Evolutionary conservation across 176 grass and related monocot genomes (phyloP).

Genomic region (Thalia dealbata): DNA sequence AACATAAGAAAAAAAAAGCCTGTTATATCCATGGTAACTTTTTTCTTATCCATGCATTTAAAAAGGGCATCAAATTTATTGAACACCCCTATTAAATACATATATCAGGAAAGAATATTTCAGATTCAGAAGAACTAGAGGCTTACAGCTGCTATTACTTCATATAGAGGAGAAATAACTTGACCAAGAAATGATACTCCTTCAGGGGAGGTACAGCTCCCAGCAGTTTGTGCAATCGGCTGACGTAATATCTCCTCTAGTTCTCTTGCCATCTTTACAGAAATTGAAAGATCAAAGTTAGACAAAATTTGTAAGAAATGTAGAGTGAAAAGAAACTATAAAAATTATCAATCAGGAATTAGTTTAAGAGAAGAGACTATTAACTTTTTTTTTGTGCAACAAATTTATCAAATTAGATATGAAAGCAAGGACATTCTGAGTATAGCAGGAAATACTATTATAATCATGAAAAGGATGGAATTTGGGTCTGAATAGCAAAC

Average conservation of each 20-base stretch:
- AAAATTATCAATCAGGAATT: not conserved
- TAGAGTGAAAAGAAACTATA: conserved; percentile 14
- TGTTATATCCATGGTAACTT: too few species aligned
- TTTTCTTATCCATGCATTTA: too few species aligned
- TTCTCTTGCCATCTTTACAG: conserved; percentile 62
- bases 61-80: too few species aligned
- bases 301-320: not conserved
- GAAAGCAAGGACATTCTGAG: not conserved
- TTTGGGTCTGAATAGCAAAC: too few species aligned
- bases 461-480: too few species aligned
- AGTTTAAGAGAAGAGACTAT: not conserved
- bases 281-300: conserved; percentile 17
- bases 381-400: not conserved
- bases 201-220: conserved; percentile 49
- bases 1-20: too few species aligned
- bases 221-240: conserved; percentile 39
- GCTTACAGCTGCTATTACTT: conserved; percentile 68
- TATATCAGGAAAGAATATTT: not conserved
- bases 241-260: conserved; percentile 55
- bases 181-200: conserved; percentile 72
- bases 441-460: too few species aligned
- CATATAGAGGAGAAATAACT: conserved; percentile 82
- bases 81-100: not conserved
- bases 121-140: not conserved
- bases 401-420: not conserved